Conservation (phyloP, 2,329 filamentous ascomycete species). For the Colletotrichum orchidophilum region DNA sequence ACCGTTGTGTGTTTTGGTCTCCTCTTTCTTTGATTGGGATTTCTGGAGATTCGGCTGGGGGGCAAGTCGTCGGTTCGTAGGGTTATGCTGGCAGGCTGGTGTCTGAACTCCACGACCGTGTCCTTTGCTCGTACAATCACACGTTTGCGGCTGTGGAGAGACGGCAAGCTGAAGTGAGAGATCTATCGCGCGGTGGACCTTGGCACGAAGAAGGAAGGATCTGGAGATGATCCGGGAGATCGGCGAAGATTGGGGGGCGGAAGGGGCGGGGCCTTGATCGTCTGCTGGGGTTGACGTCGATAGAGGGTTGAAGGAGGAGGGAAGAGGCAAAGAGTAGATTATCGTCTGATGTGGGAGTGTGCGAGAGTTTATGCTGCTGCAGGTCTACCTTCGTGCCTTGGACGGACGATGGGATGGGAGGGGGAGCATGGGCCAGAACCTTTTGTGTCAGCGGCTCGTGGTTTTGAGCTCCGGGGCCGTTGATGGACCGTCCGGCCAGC, state of each 20-base stretch:
- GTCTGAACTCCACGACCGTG: neutral
- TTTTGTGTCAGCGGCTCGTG: neutral
- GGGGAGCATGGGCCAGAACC: neutral
- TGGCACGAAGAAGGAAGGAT: neutral
- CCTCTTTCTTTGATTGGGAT: neutral
- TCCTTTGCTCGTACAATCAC: neutral
- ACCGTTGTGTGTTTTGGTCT: neutral
- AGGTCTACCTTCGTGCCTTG: neutral
- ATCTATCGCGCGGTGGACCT: neutral
- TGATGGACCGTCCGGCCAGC: neutral
- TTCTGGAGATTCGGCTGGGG: neutral
- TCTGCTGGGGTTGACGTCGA: neutral
- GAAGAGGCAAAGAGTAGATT: neutral
- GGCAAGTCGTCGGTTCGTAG: neutral
- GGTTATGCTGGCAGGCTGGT: neutral
- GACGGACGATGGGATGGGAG: neutral
- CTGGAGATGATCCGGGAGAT: neutral
- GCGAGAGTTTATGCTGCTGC: slow-evolving; percentile 6
- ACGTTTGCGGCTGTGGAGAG: neutral
- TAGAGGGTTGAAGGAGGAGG: neutral
- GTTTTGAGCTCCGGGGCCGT: neutral
- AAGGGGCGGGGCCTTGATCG: too few species aligned
- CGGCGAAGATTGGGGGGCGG: neutral
- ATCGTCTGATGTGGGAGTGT: slow-evolving; percentile 4
- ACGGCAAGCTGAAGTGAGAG: too few species aligned